Conservation (phyloP, 805 yeast genomes). For the Metschnikowia borealis region DNA sequence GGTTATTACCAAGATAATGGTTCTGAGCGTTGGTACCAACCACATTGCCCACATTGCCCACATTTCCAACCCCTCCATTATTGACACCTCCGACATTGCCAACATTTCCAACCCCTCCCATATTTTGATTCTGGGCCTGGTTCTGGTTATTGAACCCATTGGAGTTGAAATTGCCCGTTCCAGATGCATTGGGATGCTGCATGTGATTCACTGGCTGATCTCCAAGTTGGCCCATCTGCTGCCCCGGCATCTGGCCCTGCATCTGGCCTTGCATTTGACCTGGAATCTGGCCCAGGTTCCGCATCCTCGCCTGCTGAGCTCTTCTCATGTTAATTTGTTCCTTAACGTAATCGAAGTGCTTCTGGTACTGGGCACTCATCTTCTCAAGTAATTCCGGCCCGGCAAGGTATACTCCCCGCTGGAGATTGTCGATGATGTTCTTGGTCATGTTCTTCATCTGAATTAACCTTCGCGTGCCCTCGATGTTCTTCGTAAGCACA, state of each 20-base stretch:
- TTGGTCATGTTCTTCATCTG: constrained; percentile 77
- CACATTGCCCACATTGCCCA: background rate
- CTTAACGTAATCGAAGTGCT: constrained; percentile 70
- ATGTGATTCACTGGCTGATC: background rate
- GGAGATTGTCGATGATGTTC: constrained; percentile 67
- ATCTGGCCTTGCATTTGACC: background rate
- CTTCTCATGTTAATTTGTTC: constrained; percentile 48
- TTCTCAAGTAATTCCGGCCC: constrained; percentile 69
- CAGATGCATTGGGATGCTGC: background rate
- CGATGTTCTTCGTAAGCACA: constrained; percentile 67
- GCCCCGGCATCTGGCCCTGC: background rate
- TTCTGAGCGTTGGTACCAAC: background rate
- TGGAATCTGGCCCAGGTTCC: constrained; percentile 7
- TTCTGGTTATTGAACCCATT: no score
- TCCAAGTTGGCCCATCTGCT: background rate
- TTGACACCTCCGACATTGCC: no score
- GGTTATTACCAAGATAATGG: background rate
- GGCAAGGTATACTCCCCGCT: constrained; percentile 62
- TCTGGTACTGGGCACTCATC: constrained; percentile 66
- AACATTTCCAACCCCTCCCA: no score
- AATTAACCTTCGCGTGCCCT: constrained; percentile 70
- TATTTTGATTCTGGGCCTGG: background rate
- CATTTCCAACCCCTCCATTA: no score
- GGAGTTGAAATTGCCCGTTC: background rate
- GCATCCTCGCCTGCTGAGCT: constrained; percentile 29